Percentiles rank a stretch among this genome's conserved stretches.
phyloP scores from a whole-genome alignment of 1,284 basidiomycete species.

The Coriolopsis trogii region DNA sequence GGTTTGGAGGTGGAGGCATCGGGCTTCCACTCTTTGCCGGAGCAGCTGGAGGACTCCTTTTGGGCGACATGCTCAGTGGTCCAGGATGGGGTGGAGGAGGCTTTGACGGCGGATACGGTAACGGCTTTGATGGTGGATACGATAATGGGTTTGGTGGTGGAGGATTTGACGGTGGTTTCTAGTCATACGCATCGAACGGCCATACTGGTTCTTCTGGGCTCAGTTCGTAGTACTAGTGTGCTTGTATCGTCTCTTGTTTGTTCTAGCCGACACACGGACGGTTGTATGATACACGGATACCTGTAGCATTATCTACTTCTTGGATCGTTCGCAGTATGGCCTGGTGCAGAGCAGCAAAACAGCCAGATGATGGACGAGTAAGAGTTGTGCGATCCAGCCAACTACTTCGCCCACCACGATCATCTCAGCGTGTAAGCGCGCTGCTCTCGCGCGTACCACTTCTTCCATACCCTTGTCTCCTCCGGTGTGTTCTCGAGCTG shows the following conservation, averaged over 20 bases:
- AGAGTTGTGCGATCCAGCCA: neutral
- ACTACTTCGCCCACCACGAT: constrained; percentile 12
- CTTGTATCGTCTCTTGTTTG: too few species aligned
- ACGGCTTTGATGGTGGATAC: constrained; percentile 16
- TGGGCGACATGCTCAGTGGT: constrained; percentile 49
- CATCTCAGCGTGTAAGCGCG: constrained; percentile 12
- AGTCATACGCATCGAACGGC: too few species aligned
- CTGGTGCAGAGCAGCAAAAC: neutral
- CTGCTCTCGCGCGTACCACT: constrained; percentile 9
- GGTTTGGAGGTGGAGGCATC: constrained; percentile 38
- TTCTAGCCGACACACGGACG: too few species aligned
- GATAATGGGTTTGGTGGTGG: constrained; percentile 8
- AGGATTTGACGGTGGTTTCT: neutral
- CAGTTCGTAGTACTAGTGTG: too few species aligned
- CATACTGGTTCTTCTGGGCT: too few species aligned
- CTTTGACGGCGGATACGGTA: constrained; percentile 9
- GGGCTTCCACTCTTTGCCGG: constrained; percentile 59
- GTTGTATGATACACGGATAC: neutral
- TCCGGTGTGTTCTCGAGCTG: neutral
- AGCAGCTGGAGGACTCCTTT: constrained; percentile 59
- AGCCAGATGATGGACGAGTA: neutral
- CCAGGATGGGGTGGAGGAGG: constrained; percentile 15
- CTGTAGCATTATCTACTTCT: too few species aligned
- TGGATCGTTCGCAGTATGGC: too few species aligned
- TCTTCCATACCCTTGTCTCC: neutral